Base-by-base conservation (phyloP, 306 rosid genomes). In the Citrullus colocynthis region DNA sequence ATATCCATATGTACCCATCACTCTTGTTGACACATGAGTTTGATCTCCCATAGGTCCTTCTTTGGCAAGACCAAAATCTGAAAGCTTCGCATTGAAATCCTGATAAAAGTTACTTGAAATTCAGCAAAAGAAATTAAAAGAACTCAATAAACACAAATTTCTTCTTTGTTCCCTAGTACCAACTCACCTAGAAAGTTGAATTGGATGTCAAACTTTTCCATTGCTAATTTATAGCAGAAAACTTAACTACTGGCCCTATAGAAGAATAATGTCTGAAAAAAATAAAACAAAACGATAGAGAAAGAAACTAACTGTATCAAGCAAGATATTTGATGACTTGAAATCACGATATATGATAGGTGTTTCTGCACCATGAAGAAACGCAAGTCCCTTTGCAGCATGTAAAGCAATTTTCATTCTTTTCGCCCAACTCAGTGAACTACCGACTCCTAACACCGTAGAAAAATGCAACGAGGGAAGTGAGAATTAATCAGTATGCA, bases 371-470 rank as follows among this genome's bases (percentile, higher is more conserved):
- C 91, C 96, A 81, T 95, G 99, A 83, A 95, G 99, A 89, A 92
- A 95, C 83, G 99, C 99, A 79, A 95, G 99, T 79, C 99, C 99
- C 78, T 83, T 92, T 70, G 99, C 99, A 62, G 93, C 93, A 84
- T 92, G 89, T 67, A 92, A 86, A 71, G 99, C 97, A 81, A 95
- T 95, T 91, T 95, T 95, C 96, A 92, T 89, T 89, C 99, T 86
- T 85, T 82, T 92, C 67, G 97, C 84, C 99, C 99, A 95, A 51
- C 88, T 92, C 74, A 91, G 88, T 14, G 93, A 85, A 82, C 91
- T 87, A 56, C 99, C 97, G 80, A 90, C 90, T 87, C 99, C 99
- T 95, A 73, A 61, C 71, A 85, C 81, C 80, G 81, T 81, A 86
- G 82, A 56, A 82, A 24, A 79, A 10, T 7, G 4, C 59, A 77